Base-by-base conservation (phyloP, 768 basidiomycete genomes). In the Mycena rebaudengoi region DNA sequence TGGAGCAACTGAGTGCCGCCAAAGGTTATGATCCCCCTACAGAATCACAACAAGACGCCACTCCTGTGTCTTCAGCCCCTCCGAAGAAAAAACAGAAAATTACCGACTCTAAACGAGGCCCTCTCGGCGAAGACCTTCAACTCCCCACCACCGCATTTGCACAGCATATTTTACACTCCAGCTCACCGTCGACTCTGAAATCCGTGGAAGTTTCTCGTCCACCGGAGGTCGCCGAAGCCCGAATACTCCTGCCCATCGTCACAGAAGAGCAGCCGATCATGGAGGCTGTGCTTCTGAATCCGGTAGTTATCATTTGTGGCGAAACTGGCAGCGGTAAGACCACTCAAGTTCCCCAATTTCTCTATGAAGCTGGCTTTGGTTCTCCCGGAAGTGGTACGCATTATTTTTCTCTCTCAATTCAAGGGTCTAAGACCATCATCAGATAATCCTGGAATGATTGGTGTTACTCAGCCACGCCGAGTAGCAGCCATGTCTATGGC, bases 281-380 rank as follows among this genome's bases (percentile, higher is more conserved):
- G 89, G 96, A 97, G 71, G 87, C 95, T 5, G 88, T 99, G 44
- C 76, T 94, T 55, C 80, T 98, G 33, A 89, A 99, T 74, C 88
- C 91, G 0, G 92, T 97, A 7, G 90, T 95, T 28, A 85, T 96
- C 59, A 89, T 98, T 43, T 86, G 85, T 57, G 86, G 98, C 75
- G 97, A 99, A 82, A 99, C 98, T 16, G 98, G 98, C 49, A 96
- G 94, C 72, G 98, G 98, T 45, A 99, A 99, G 80, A 99, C 98
- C 1, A 99, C 98, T 0, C 98, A 99, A 75, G 89, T 99, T 7
- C 98, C 98, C 12, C 98, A 99, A 74, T 98, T 99, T 78, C 82
- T 99, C n/a, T 98, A 91, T 64, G 98, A 99, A 75, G 94, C 93
- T 21, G 98, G 98, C 0, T 99, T 96, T 73, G 98, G 97, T 2